phyloP scores from a whole-genome alignment of 768 basidiomycete species.

The Clavaria fumosa region DNA sequence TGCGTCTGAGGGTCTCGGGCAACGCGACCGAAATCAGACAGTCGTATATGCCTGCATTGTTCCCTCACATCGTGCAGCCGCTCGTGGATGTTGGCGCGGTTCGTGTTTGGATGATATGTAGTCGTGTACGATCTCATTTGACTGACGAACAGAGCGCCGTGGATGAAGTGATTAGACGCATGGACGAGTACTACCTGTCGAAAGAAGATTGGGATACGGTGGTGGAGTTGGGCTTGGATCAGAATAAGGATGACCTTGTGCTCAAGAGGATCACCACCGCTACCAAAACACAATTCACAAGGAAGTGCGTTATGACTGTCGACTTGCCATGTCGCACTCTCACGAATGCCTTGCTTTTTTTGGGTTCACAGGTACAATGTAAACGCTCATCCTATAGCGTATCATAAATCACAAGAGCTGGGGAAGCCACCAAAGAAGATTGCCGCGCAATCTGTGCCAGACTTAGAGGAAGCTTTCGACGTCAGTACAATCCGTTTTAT shows the following conservation, averaged over 20 bases:
- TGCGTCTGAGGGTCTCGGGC: slow-evolving; percentile 89
- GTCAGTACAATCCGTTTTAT: slow-evolving; percentile 25
- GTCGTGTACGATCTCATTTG: slow-evolving; percentile 1
- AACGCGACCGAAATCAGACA: slow-evolving; percentile 83
- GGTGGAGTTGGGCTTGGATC: slow-evolving; percentile 82
- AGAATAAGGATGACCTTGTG: slow-evolving; percentile 55
- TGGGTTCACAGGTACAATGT: slow-evolving; percentile 72
- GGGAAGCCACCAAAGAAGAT: slow-evolving; percentile 74
- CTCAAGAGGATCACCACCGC: slow-evolving; percentile 73
- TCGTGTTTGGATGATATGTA: slow-evolving; percentile 21
- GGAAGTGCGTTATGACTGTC: slow-evolving; percentile 37
- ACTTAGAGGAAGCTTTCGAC: slow-evolving; percentile 85
- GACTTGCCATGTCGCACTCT: not conserved
- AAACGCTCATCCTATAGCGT: slow-evolving; percentile 83
- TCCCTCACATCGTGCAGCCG: slow-evolving; percentile 66
- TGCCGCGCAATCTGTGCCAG: slow-evolving; percentile 58
- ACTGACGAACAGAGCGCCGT: slow-evolving; percentile 43
- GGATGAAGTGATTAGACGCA: slow-evolving; percentile 64
- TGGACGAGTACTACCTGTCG: slow-evolving; percentile 90
- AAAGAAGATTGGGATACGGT: slow-evolving; percentile 97
- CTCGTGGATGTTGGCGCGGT: slow-evolving; percentile 62
- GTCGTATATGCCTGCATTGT: slow-evolving; percentile 82
- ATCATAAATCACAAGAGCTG: slow-evolving; percentile 75
- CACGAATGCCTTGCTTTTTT: slow-evolving; percentile 2
- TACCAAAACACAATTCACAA: slow-evolving; percentile 76